Conservation (phyloP, 2,329 filamentous ascomycete species). For the Pseudogymnoascus sp. region DNA sequence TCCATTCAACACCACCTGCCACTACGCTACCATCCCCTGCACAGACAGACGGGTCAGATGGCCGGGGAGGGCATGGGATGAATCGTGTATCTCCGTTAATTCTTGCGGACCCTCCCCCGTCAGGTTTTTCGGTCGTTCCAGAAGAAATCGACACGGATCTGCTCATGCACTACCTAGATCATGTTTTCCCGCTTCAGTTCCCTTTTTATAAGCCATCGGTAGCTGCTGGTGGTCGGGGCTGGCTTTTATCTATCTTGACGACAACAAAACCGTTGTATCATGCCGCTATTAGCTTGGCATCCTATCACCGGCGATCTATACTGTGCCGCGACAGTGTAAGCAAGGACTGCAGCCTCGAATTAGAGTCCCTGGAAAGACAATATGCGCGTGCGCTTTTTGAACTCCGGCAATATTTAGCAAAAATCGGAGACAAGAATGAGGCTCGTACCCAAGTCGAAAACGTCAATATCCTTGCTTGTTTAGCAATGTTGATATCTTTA, state of each 20-base stretch:
- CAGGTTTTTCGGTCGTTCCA: background rate
- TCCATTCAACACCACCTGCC: background rate
- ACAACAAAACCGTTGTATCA: slow-evolving; percentile 51
- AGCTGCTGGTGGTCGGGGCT: slow-evolving; percentile 48
- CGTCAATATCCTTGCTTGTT: slow-evolving; percentile 38
- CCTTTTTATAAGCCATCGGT: slow-evolving; percentile 53
- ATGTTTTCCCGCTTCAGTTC: slow-evolving; percentile 54
- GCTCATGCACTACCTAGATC: slow-evolving; percentile 54
- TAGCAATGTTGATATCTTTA: slow-evolving; percentile 14
- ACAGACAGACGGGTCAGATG: background rate
- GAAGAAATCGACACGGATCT: slow-evolving; percentile 24
- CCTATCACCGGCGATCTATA: slow-evolving; percentile 47
- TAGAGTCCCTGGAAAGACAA: slow-evolving; percentile 1
- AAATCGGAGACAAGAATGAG: slow-evolving; percentile 34
- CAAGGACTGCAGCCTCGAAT: background rate
- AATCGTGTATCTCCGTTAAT: background rate
- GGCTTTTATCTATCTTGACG: slow-evolving; percentile 51
- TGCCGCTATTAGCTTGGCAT: slow-evolving; percentile 46
- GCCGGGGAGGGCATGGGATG: background rate
- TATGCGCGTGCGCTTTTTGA: slow-evolving; percentile 36
- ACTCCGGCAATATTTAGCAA: slow-evolving; percentile 20
- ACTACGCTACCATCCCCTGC: background rate
- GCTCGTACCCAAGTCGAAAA: slow-evolving; percentile 44
- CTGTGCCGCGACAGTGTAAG: slow-evolving; percentile 29
- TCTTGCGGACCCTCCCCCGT: background rate